A percentile compares a stretch with the other conserved stretches of the same genome.
These are phyloP conservation scores for Allomyces arbusculus DNA, from an alignment of 192 early-diverging fungal genomes.

Conservation along the genomic window DNA sequence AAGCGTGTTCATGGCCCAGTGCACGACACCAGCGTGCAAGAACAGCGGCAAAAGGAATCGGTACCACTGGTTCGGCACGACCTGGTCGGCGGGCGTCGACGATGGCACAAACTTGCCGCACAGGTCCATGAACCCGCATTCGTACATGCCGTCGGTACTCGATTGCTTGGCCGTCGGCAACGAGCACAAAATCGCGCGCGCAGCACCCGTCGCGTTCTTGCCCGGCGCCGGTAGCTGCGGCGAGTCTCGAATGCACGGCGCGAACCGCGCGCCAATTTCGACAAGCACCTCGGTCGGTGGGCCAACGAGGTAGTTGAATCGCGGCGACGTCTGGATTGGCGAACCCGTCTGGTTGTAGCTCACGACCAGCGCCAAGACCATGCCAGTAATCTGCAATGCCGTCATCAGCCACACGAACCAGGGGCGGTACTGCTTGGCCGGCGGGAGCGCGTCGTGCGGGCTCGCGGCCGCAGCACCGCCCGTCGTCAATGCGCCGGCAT, in stretches of 20 bases:
- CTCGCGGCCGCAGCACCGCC: neutral
- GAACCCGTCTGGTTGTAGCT: slow-evolving; percentile 36
- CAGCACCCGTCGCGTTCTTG: too few species aligned
- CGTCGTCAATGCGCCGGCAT: neutral
- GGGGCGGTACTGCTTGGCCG: slow-evolving; percentile 3
- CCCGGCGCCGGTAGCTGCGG: neutral
- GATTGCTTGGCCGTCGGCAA: neutral
- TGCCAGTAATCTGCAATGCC: slow-evolving; percentile 15
- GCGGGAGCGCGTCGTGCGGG: neutral
- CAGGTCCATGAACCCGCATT: slow-evolving; percentile 35
- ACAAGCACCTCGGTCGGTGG: slow-evolving; percentile 41
- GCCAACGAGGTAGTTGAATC: slow-evolving; percentile 65
- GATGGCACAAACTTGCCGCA: slow-evolving; percentile 20
- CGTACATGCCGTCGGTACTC: neutral
- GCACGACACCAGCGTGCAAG: slow-evolving; percentile 60
- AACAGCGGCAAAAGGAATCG: slow-evolving; percentile 62
- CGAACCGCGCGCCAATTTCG: slow-evolving; percentile 47
- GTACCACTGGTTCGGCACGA: slow-evolving; percentile 50
- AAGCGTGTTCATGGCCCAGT: slow-evolving; percentile 51
- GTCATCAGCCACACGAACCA: slow-evolving; percentile 25
- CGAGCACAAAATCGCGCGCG: neutral
- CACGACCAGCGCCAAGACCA: slow-evolving; percentile 27
- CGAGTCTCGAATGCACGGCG: slow-evolving; percentile 53
- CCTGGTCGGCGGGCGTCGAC: neutral
- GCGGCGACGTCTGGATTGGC: slow-evolving; percentile 35